These are phyloP conservation scores for Drechslerella dactyloides DNA, from an alignment of 2,329 filamentous ascomycete species.

Conservation along the genomic window DNA sequence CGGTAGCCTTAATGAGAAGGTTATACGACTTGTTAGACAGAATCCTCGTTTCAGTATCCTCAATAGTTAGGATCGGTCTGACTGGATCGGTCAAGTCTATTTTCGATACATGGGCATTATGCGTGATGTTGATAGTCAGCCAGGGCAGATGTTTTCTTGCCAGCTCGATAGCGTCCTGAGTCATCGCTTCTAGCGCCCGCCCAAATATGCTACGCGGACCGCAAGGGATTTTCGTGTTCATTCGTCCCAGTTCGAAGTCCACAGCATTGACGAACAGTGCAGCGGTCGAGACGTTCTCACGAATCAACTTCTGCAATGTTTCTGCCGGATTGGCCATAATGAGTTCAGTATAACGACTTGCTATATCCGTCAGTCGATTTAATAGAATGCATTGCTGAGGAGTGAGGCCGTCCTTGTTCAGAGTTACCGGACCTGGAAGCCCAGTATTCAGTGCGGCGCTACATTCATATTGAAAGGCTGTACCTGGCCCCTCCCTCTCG, in stretches of 20 bases:
- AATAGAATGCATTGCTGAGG: constrained; percentile 7
- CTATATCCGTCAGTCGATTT: neutral
- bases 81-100: constrained; percentile 4
- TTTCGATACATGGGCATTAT: neutral
- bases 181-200: constrained; percentile 5
- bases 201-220: neutral
- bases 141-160: constrained; percentile 12
- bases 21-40: constrained; percentile 4
- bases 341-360: neutral
- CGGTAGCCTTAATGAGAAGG: constrained; percentile 15
- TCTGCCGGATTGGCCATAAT: constrained; percentile 3
- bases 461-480: constrained; percentile 7
- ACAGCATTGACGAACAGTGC: constrained; percentile 1
- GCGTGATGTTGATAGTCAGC: constrained; percentile 16
- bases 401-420: constrained; percentile 11
- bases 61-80: neutral
- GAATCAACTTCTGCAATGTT: neutral
- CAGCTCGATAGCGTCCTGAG: neutral
- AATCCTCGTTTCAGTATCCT: neutral
- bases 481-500: neutral
- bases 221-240: constrained; percentile 1
- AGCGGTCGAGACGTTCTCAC: constrained; percentile 11
- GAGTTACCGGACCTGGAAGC: neutral
- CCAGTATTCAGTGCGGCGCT: constrained; percentile 12
- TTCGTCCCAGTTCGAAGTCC: neutral